Conservation (phyloP, 257 asterid genomes). For the Solanum chmielewskii region DNA sequence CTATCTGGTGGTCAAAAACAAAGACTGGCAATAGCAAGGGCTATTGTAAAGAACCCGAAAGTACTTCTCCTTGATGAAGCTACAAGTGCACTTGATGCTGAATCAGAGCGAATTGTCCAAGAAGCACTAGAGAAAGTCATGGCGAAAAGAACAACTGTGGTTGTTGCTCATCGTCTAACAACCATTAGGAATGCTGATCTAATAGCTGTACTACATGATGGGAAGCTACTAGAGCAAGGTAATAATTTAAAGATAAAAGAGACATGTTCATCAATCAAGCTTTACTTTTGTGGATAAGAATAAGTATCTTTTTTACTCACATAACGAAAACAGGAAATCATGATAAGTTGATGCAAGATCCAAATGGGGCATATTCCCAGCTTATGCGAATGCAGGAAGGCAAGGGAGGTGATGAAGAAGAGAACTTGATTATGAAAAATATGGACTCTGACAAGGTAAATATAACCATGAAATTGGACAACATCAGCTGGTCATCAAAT, state of each 20-base stretch:
- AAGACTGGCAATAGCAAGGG: conserved; percentile 20
- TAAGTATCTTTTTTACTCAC: neutral
- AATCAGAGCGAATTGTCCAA: conserved; percentile 9
- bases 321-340: conserved; percentile 10
- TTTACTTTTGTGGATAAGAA: too few relatives aligned
- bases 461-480: neutral
- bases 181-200: conserved; percentile 9
- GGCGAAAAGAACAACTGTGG: conserved; percentile 2
- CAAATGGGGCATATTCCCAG: conserved; percentile 8
- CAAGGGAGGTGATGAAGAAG: neutral
- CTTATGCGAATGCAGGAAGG: neutral
- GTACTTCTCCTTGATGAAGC: conserved; percentile 23
- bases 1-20: conserved; percentile 31
- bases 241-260: neutral
- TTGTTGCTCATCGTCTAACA: conserved; percentile 14
- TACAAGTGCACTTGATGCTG: conserved; percentile 24
- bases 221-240: conserved; percentile 23
- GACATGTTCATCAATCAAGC: neutral
- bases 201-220: conserved; percentile 15
- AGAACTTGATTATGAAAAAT: neutral
- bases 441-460: neutral
- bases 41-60: conserved; percentile 14
- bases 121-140: conserved; percentile 7
- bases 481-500: neutral
- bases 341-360: conserved; percentile 8